Conservation (phyloP, 2,329 filamentous ascomycete genomes). For the Periconia sp. region DNA sequence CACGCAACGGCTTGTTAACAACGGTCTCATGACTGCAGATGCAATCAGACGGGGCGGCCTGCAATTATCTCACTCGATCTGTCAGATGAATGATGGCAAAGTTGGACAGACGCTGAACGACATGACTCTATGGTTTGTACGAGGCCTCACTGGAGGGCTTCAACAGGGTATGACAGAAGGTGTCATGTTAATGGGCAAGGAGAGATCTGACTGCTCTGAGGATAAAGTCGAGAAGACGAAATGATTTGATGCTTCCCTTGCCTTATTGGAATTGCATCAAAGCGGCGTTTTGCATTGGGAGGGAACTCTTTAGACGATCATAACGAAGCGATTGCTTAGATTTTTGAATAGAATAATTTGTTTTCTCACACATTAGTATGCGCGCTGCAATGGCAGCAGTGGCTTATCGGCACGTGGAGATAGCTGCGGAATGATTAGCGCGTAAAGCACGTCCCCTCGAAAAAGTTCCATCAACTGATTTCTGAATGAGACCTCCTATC, state of each 20-base stretch:
- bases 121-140: constrained; percentile 65
- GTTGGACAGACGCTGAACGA: constrained; percentile 66
- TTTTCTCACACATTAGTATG: background rate
- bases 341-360: too few species aligned
- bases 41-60: constrained; percentile 59
- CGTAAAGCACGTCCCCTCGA: constrained; percentile 25
- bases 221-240: constrained; percentile 13
- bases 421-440: constrained; percentile 23
- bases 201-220: constrained; percentile 13
- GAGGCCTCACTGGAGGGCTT: constrained; percentile 69
- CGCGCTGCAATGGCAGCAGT: background rate
- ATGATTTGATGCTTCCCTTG: too few species aligned
- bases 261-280: too few species aligned
- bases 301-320: too few species aligned
- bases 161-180: constrained; percentile 68
- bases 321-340: too few species aligned
- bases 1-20: constrained; percentile 62
- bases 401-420: constrained; percentile 19
- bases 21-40: constrained; percentile 60
- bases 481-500: constrained; percentile 20
- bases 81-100: constrained; percentile 67
- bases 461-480: constrained; percentile 31
- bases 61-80: constrained; percentile 61
- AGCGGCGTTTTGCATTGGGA: too few species aligned
- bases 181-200: constrained; percentile 53